These are phyloP conservation scores for Globisporangium paroecandrum DNA, from an alignment of 352 stramenopile genomes.

Conservation along the genomic window DNA sequence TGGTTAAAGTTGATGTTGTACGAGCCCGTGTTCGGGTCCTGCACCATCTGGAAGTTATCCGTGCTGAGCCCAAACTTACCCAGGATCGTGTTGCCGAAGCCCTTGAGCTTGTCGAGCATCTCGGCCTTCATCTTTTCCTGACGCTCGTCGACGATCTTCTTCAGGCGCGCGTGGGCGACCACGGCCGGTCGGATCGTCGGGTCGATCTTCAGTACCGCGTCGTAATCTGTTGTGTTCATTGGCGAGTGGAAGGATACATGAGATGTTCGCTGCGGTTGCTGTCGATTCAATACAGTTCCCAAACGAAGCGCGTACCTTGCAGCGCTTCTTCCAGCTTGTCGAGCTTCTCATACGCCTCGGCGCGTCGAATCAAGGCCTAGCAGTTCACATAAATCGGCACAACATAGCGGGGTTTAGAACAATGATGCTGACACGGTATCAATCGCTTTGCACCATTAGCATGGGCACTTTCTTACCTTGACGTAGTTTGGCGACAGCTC, in stretches of 20 bases:
- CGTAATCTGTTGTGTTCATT: constrained; percentile 47
- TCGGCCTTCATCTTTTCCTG: constrained; percentile 99
- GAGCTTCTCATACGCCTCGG: constrained; percentile 89
- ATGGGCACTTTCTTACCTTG: constrained; percentile 61
- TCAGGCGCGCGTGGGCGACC: constrained; percentile 65
- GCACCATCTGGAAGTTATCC: constrained; percentile 99
- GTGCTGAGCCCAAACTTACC: constrained; percentile 99
- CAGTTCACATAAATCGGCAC: not conserved
- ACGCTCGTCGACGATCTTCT: constrained; percentile 90
- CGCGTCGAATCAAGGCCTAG: constrained; percentile 86
- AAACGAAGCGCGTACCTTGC: constrained; percentile 35
- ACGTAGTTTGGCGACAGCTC: constrained; percentile 95
- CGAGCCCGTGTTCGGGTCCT: constrained; percentile 95
- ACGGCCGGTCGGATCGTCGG: constrained; percentile 60
- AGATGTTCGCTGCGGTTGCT: no score
- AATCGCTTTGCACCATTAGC: constrained; percentile 8
- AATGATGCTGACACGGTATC: no score
- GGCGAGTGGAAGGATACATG: no score
- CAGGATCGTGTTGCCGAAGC: constrained; percentile 98
- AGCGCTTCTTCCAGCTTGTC: constrained; percentile 94
- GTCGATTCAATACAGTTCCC: not conserved
- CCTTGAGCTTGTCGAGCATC: constrained; percentile 97
- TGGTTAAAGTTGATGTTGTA: constrained; percentile 97
- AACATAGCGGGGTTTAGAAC: no score
- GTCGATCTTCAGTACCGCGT: constrained; percentile 93